Conservation (phyloP, 768 basidiomycete genomes). For the Porpolomopsis calyptriformis region DNA sequence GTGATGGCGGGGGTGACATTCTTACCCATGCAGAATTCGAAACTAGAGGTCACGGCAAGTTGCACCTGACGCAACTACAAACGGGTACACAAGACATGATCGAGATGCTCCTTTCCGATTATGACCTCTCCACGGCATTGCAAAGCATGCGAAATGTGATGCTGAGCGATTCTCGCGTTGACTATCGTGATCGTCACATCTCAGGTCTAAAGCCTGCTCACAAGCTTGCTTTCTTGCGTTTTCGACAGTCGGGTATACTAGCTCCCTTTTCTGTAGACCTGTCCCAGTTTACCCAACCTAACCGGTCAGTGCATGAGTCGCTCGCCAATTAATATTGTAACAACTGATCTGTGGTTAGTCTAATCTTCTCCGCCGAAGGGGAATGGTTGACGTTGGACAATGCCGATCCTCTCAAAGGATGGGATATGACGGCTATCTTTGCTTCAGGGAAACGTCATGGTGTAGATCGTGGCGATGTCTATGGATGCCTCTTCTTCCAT, state of each 20-base stretch:
- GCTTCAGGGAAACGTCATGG: slow-evolving; percentile 22
- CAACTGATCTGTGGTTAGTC: slow-evolving; percentile 10
- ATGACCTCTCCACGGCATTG: slow-evolving; percentile 14
- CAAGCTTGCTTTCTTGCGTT: slow-evolving; percentile 21
- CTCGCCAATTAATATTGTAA: background rate
- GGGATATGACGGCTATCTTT: slow-evolving; percentile 29
- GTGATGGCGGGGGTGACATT: slow-evolving; percentile 8
- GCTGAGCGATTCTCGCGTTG: slow-evolving; percentile 23
- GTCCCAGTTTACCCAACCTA: slow-evolving; percentile 21
- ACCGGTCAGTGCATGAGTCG: slow-evolving; percentile 14
- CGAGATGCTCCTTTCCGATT: slow-evolving; percentile 19
- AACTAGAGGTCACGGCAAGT: slow-evolving; percentile 16
- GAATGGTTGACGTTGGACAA: slow-evolving; percentile 29
- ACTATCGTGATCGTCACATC: slow-evolving; percentile 29
- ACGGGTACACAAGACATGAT: slow-evolving; percentile 13
- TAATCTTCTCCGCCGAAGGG: slow-evolving; percentile 29
- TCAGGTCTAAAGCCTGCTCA: slow-evolving; percentile 25
- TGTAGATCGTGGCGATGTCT: slow-evolving; percentile 19
- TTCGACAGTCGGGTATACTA: slow-evolving; percentile 21
- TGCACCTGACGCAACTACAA: slow-evolving; percentile 13
- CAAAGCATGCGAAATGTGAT: slow-evolving; percentile 21
- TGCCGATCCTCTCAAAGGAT: slow-evolving; percentile 30
- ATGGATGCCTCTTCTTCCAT: slow-evolving; percentile 27
- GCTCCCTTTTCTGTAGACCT: slow-evolving; percentile 20
- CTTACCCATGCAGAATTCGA: slow-evolving; percentile 12